These are phyloP conservation scores for Aspergillus amoenus DNA, from an alignment of 2,329 filamentous ascomycete species.

Conservation along the genomic window DNA sequence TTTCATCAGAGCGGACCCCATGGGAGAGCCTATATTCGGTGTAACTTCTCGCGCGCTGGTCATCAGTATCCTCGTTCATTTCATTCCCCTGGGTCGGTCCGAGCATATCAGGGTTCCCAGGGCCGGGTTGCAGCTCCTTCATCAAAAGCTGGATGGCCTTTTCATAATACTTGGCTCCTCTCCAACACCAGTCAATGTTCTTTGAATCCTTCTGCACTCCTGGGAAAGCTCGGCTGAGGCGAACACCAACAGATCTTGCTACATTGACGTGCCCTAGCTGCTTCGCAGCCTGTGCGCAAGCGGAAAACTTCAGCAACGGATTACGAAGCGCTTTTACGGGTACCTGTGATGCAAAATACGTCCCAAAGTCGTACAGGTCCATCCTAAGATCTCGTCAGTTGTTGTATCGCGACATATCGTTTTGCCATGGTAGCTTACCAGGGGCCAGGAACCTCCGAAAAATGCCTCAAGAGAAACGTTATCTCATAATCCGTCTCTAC, in stretches of 20 bases:
- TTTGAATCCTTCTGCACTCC: slow-evolving; percentile 52
- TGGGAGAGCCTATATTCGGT: slow-evolving; percentile 47
- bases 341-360: slow-evolving; percentile 61
- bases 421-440: slow-evolving; percentile 44
- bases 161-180: slow-evolving; percentile 63
- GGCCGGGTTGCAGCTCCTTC: slow-evolving; percentile 44
- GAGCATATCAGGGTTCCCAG: slow-evolving; percentile 36
- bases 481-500: slow-evolving; percentile 55
- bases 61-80: slow-evolving; percentile 36
- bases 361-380: slow-evolving; percentile 51
- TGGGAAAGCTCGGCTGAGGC: slow-evolving; percentile 50
- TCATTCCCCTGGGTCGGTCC: slow-evolving; percentile 38
- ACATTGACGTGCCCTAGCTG: slow-evolving; percentile 57
- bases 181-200: slow-evolving; percentile 59
- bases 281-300: slow-evolving; percentile 63
- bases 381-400: slow-evolving; percentile 32
- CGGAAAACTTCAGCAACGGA: slow-evolving; percentile 51
- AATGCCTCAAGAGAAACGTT: slow-evolving; percentile 60
- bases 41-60: slow-evolving; percentile 39
- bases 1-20: slow-evolving; percentile 52
- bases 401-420: neutral
- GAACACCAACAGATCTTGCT: slow-evolving; percentile 51
- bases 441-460: slow-evolving; percentile 59
- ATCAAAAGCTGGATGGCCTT: slow-evolving; percentile 59
- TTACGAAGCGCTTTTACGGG: slow-evolving; percentile 56